phyloP scores from a whole-genome alignment of 805 yeast species.

The Teunomyces tritomae region DNA sequence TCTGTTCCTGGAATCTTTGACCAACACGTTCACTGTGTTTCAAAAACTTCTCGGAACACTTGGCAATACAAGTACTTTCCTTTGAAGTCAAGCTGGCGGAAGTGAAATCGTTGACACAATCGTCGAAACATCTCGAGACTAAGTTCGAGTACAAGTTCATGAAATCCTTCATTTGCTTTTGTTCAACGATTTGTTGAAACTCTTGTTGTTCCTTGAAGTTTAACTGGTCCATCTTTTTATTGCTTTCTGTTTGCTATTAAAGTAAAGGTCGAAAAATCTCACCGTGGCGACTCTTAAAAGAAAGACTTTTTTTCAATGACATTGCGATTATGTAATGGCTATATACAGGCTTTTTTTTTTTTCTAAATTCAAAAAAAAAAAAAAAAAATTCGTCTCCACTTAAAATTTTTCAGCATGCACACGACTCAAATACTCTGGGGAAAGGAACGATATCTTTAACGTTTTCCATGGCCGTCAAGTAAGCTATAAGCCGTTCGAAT shows the following conservation, averaged over 20 bases:
- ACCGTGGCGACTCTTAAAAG: not conserved
- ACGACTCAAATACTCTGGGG: constrained; percentile 60
- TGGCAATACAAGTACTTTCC: constrained; percentile 82
- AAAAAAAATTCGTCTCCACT: no score
- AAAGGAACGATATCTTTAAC: constrained; percentile 86
- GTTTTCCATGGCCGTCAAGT: constrained; percentile 70
- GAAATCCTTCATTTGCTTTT: constrained; percentile 98
- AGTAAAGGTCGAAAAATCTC: not conserved
- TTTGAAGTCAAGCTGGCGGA: constrained; percentile 80
- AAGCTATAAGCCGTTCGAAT: constrained; percentile 78
- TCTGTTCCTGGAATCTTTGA: constrained; percentile 97
- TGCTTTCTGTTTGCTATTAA: not conserved
- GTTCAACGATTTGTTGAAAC: constrained; percentile 92
- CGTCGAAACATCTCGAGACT: constrained; percentile 95
- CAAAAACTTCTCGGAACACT: constrained; percentile 95
- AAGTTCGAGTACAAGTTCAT: constrained; percentile 93
- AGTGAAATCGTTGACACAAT: constrained; percentile 98
- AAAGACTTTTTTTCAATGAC: not conserved
- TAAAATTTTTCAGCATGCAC: constrained; percentile 24
- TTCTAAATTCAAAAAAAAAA: no score
- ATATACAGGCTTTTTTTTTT: constrained; percentile 2
- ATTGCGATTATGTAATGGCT: not conserved
- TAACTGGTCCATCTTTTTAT: constrained; percentile 77
- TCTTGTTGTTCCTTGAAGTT: constrained; percentile 96
- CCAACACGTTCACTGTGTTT: constrained; percentile 98